Conservation (phyloP, 495 filamentous ascomycete species). For the Tuber calosporum region DNA sequence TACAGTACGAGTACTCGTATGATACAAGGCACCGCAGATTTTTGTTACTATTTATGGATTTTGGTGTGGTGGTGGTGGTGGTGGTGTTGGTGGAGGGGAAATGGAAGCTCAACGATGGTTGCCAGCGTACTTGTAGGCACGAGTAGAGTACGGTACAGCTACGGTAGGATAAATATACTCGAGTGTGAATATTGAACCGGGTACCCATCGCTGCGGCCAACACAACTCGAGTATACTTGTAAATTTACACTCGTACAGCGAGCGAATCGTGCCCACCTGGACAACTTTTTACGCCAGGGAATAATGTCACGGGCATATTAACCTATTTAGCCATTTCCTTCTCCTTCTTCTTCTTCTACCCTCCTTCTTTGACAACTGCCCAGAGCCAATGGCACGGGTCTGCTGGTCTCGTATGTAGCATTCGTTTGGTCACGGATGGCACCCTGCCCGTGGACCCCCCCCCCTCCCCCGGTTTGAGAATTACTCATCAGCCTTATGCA, state of each 20-base stretch:
- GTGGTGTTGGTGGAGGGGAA: neutral
- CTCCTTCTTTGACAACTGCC: slow-evolving; percentile 4
- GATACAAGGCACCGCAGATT: neutral
- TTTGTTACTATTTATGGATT: slow-evolving; percentile 1
- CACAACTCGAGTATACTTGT: neutral
- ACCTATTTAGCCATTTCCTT: slow-evolving; percentile 2
- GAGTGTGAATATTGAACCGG: no score
- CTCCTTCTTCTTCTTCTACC: no score
- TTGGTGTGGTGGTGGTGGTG: neutral
- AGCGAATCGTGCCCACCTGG: neutral
- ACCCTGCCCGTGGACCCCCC: slow-evolving; percentile 18
- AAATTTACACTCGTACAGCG: no score
- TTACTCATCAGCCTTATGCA: slow-evolving; percentile 36
- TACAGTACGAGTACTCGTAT: no score
- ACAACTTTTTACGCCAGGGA: slow-evolving; percentile 3
- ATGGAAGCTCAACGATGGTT: neutral
- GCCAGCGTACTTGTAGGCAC: no score
- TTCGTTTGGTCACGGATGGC: slow-evolving; percentile 12
- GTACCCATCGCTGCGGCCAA: neutral
- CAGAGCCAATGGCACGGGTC: slow-evolving; percentile 17
- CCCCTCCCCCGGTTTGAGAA: neutral
- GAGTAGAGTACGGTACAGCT: no score
- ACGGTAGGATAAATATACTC: no score
- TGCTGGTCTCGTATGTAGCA: slow-evolving; percentile 8
- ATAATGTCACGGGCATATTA: slow-evolving; percentile 12